phyloP scores from a whole-genome alignment of 2,329 filamentous ascomycete species.

The Botrytis fabae region DNA sequence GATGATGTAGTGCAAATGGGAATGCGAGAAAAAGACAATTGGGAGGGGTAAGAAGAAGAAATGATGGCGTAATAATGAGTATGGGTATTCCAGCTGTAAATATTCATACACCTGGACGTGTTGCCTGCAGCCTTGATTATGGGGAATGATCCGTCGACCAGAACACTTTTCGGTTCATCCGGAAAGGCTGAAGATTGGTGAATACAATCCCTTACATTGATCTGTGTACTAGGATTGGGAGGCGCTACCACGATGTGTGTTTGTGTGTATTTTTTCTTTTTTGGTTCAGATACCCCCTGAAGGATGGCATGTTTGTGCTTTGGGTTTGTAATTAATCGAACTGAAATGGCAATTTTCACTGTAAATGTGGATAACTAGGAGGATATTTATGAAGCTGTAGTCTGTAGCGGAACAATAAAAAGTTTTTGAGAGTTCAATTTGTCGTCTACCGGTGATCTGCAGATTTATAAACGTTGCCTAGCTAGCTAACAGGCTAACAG shows the following conservation, averaged over 20 bases:
- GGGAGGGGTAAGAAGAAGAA: background rate
- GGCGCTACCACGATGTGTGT: conserved; percentile 21
- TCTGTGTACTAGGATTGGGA: background rate
- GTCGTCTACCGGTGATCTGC: background rate
- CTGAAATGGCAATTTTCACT: background rate
- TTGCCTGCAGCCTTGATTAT: background rate
- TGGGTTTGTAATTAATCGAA: conserved; percentile 21
- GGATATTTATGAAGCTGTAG: background rate
- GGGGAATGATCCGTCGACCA: background rate
- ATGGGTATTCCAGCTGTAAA: conserved; percentile 22
- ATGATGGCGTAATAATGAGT: background rate
- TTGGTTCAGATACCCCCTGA: conserved; percentile 26
- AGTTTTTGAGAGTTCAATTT: background rate
- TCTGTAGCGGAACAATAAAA: background rate
- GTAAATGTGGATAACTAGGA: background rate
- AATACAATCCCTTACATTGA: background rate
- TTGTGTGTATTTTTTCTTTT: conserved; percentile 1
- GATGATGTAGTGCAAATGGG: background rate
- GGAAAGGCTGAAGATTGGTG: background rate
- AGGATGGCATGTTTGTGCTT: conserved; percentile 20
- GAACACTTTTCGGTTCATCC: background rate
- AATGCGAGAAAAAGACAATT: background rate
- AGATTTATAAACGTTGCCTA: background rate
- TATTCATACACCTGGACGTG: background rate
- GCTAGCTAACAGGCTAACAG: background rate